These are phyloP conservation scores for Colletotrichum zoysiae DNA, from an alignment of 2,329 filamentous ascomycete genomes.

Conservation along the genomic window DNA sequence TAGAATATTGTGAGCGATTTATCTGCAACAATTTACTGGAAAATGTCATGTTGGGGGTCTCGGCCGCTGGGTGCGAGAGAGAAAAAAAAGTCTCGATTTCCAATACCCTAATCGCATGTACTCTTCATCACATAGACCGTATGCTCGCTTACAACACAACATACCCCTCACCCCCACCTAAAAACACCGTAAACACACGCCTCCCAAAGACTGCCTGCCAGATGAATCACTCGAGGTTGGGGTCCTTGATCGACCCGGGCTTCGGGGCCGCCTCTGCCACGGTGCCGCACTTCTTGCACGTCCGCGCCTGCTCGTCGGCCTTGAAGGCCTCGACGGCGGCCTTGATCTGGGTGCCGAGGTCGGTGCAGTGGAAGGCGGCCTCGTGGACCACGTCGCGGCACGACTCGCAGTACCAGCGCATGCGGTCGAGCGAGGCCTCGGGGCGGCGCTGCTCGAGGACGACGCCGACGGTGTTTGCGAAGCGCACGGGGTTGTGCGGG, in stretches of 20 bases:
- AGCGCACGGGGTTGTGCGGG: constrained; percentile 96
- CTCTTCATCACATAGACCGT: constrained; percentile 26
- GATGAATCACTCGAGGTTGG: constrained; percentile 60
- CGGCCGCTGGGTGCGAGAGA: not conserved
- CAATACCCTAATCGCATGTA: constrained; percentile 29
- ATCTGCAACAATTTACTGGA: not conserved
- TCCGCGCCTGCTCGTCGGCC: constrained; percentile 74
- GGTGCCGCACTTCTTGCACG: constrained; percentile 80
- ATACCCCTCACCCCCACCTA: constrained; percentile 7
- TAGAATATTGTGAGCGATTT: constrained; percentile 11
- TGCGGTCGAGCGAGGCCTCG: constrained; percentile 75
- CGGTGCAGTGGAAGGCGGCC: constrained; percentile 86
- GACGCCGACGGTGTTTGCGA: constrained; percentile 92
- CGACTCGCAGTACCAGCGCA: constrained; percentile 89
- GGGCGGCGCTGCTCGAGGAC: constrained; percentile 90
- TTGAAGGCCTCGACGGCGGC: constrained; percentile 87
- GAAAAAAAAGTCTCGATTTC: not conserved
- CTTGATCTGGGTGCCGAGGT: constrained; percentile 96
- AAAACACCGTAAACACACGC: not conserved
- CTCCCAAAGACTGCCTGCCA: not conserved
- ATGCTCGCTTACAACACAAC: constrained; percentile 27
- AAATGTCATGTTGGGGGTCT: not conserved
- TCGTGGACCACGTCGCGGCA: constrained; percentile 85
- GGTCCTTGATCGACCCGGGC: constrained; percentile 69
- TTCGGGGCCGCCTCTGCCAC: constrained; percentile 79